phyloP scores from a whole-genome alignment of 2,329 filamentous ascomycete genomes.

The Mollisiaceae sp. region DNA sequence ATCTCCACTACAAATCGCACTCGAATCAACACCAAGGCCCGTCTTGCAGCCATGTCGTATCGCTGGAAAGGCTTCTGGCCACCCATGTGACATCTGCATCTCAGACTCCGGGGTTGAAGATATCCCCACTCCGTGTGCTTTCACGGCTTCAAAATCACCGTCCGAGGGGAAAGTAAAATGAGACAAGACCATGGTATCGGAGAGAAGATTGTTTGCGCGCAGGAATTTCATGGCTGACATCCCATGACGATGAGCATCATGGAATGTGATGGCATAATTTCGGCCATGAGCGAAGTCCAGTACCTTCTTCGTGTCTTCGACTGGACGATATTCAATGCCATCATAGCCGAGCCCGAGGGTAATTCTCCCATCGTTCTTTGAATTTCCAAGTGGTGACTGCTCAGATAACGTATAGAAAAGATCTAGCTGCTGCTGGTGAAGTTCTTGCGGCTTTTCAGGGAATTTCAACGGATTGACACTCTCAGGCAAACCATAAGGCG shows the following conservation, averaged over 20 bases:
- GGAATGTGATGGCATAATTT: not conserved
- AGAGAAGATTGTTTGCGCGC: not conserved
- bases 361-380: not conserved
- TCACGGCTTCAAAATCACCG: not conserved
- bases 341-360: not conserved
- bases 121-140: not conserved
- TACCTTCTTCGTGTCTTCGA: not conserved
- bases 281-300: not conserved
- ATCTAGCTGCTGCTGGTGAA: not conserved
- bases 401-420: not conserved
- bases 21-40: not conserved
- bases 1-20: not conserved
- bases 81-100: conserved; percentile 7
- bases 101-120: conserved; percentile 7
- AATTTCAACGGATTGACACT: not conserved
- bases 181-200: not conserved
- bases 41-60: not conserved
- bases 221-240: not conserved
- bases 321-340: not conserved
- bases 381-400: not conserved
- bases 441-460: not conserved
- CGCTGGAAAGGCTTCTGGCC: not conserved
- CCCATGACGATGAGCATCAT: not conserved
- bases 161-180: not conserved
- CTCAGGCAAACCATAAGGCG: conserved; percentile 14